Evolutionary conservation across 495 filamentous ascomycete genomes (phyloP).

Genomic region (Penicillium tannophilum): DNA sequence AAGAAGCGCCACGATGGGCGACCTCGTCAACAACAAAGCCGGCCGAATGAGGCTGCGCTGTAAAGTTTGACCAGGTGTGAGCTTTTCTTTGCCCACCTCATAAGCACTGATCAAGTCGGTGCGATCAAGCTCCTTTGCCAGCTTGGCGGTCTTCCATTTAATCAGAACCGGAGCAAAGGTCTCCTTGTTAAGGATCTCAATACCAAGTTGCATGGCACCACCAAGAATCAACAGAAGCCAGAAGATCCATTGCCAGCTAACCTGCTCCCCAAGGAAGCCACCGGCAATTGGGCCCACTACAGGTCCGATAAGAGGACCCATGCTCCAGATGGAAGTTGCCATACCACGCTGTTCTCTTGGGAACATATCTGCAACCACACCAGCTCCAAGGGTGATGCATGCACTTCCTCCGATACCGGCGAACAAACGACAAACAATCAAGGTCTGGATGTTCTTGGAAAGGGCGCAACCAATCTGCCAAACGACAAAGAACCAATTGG

Average conservation of each 20-base stretch:
- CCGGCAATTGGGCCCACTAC: slow-evolving; percentile 35
- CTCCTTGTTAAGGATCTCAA: slow-evolving; percentile 53
- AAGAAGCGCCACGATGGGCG: slow-evolving; percentile 56
- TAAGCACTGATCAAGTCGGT: slow-evolving; percentile 40
- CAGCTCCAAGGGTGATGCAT: slow-evolving; percentile 12
- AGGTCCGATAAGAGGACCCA: slow-evolving; percentile 13
- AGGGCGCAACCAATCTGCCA: slow-evolving; percentile 74
- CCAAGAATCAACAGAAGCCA: slow-evolving; percentile 59
- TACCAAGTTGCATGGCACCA: slow-evolving; percentile 39
- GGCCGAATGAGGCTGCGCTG: slow-evolving; percentile 45
- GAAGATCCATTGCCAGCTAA: slow-evolving; percentile 63
- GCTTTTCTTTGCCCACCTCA: background rate
- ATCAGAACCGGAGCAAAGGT: slow-evolving; percentile 55
- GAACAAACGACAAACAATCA: slow-evolving; percentile 65
- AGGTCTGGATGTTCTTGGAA: slow-evolving; percentile 54
- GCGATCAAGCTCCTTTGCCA: slow-evolving; percentile 35
- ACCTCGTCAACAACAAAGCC: slow-evolving; percentile 43
- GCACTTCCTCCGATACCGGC: slow-evolving; percentile 11
- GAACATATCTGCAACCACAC: slow-evolving; percentile 14
- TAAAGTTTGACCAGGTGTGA: slow-evolving; percentile 20
- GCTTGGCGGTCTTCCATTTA: slow-evolving; percentile 46
- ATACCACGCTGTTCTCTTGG: slow-evolving; percentile 5
- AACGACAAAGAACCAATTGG: slow-evolving; percentile 54
- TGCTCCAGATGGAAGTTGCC: slow-evolving; percentile 9
- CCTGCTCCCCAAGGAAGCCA: slow-evolving; percentile 53